A percentile compares a stretch with the other conserved stretches of the same genome.
phyloP scores from a whole-genome alignment of 2,329 filamentous ascomycete species.

The Nemania serpens region DNA sequence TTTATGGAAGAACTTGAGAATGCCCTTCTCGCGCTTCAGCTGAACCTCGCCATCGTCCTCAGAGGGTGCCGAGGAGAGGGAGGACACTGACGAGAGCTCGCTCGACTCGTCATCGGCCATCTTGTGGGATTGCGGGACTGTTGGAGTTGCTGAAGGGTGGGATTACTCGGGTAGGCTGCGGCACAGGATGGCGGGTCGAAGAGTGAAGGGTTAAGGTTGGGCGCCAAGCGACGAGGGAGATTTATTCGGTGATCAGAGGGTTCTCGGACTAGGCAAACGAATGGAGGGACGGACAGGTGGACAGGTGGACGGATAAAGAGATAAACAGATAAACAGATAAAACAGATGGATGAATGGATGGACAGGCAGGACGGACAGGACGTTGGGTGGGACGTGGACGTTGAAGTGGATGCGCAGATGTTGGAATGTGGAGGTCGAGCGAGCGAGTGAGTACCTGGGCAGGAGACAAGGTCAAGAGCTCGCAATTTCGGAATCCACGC shows the following conservation, averaged over 20 bases:
- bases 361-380: constrained; percentile 21
- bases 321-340: background rate
- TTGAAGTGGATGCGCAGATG: constrained; percentile 29
- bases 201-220: background rate
- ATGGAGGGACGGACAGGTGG: too few relatives aligned
- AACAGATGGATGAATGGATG: constrained; percentile 6
- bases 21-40: constrained; percentile 59
- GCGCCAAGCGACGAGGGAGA: background rate
- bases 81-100: constrained; percentile 61
- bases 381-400: constrained; percentile 17
- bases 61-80: constrained; percentile 51
- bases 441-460: constrained; percentile 13
- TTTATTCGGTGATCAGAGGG: too few relatives aligned
- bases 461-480: constrained; percentile 27
- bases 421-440: constrained; percentile 38
- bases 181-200: constrained; percentile 2
- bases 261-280: too few relatives aligned
- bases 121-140: constrained; percentile 33
- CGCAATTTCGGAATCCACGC: constrained; percentile 41
- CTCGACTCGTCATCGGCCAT: constrained; percentile 68
- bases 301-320: too few relatives aligned
- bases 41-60: constrained; percentile 59
- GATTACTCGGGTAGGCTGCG: too few relatives aligned
- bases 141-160: too few relatives aligned
- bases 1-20: constrained; percentile 71